Percentiles rank a stretch among this genome's conserved stretches.
Evolutionary conservation across 1,284 basidiomycete species (phyloP).

Genomic region (Afroboletus lepidellus): DNA sequence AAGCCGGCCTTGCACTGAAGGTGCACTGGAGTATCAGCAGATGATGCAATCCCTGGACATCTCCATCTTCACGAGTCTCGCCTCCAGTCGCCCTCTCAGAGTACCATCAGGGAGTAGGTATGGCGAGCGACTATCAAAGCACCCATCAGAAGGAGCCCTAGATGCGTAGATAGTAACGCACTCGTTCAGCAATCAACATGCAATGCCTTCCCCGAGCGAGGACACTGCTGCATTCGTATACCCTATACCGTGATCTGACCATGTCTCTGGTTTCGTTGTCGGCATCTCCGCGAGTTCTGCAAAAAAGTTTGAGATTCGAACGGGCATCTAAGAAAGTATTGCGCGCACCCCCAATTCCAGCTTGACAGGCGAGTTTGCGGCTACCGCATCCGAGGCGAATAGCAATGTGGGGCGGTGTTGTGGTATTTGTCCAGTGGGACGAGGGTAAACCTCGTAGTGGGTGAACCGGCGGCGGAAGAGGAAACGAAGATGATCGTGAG

Average conservation of each 20-base stretch:
- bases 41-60: slow-evolving; percentile 15
- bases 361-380: slow-evolving; percentile 16
- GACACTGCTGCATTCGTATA: slow-evolving; percentile 18
- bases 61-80: slow-evolving; percentile 8
- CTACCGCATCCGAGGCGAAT: slow-evolving; percentile 8
- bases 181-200: slow-evolving; percentile 12
- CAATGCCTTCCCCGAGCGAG: slow-evolving; percentile 1
- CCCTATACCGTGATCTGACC: slow-evolving; percentile 19
- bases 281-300: slow-evolving; percentile 1
- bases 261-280: slow-evolving; percentile 14
- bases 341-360: slow-evolving; percentile 10
- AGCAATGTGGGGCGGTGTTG: background rate
- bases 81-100: slow-evolving; percentile 22
- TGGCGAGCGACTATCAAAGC: slow-evolving; percentile 11
- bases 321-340: background rate
- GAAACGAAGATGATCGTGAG: too few relatives aligned
- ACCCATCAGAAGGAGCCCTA: background rate
- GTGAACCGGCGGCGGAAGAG: slow-evolving; percentile 6
- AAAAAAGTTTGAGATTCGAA: background rate
- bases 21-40: too few relatives aligned
- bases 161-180: background rate
- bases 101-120: slow-evolving; percentile 23
- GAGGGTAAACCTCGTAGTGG: background rate
- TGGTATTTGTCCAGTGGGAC: background rate
- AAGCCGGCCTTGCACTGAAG: too few relatives aligned